Evolutionary conservation across 1,284 basidiomycete genomes (phyloP).

Genomic region (Phellopilus nigrolimitatus): DNA sequence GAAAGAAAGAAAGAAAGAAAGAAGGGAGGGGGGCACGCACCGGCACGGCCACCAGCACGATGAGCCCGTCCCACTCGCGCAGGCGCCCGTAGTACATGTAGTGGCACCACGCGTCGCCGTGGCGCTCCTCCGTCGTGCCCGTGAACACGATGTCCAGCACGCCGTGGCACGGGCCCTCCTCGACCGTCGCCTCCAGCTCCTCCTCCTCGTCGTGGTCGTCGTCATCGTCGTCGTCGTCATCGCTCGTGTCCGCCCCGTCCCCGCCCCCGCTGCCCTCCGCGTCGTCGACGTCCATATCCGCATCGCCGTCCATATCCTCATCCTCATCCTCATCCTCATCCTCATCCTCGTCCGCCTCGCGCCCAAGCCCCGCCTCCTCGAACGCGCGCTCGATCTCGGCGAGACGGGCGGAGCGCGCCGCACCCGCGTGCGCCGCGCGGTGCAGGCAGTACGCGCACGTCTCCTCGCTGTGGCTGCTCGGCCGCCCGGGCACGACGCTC

Average conservation of each 20-base stretch:
- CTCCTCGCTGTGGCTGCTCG: conserved; percentile 38
- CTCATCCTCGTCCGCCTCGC: no score
- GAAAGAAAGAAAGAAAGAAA: neutral
- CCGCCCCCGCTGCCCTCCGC: no score
- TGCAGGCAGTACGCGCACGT: conserved; percentile 31
- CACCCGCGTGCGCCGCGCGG: conserved; percentile 24
- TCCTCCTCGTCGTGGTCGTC: conserved; percentile 16
- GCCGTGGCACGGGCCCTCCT: conserved; percentile 39
- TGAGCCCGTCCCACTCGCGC: conserved; percentile 61
- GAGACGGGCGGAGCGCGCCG: conserved; percentile 8
- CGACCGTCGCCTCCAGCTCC: conserved; percentile 23
- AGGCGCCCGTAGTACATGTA: conserved; percentile 62
- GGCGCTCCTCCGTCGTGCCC: conserved; percentile 53
- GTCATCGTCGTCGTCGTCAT: conserved; percentile 3
- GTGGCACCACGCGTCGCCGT: conserved; percentile 55
- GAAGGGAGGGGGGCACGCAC: conserved; percentile 25
- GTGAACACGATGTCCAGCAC: conserved; percentile 54
- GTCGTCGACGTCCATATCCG: conserved; percentile 17
- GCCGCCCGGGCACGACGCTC: conserved; percentile 31
- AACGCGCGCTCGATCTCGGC: conserved; percentile 19
- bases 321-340: conserved; percentile 20
- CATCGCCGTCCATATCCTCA: conserved; percentile 26
- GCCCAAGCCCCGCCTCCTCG: conserved; percentile 20
- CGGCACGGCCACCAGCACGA: conserved; percentile 53
- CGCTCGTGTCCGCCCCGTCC: neutral